Evolutionary conservation across 495 filamentous ascomycete genomes (phyloP).

Genomic region (Pyrenula massariospora): DNA sequence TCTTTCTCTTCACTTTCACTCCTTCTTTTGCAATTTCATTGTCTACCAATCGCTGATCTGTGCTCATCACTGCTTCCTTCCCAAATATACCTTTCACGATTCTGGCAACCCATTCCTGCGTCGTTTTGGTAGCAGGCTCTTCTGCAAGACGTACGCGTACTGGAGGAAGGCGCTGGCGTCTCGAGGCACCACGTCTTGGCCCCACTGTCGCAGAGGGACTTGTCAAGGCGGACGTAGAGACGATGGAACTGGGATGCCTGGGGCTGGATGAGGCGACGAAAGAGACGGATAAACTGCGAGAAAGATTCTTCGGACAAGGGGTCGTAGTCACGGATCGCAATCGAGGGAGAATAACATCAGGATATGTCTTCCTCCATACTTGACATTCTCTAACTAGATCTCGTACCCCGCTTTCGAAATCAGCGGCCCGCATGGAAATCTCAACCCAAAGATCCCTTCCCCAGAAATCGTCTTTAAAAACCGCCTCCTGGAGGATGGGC

Average conservation of each 20-base stretch:
- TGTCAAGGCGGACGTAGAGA: neutral
- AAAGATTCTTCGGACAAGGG: neutral
- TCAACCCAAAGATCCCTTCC: slow-evolving; percentile 42
- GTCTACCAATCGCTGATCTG: neutral
- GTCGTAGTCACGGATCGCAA: neutral
- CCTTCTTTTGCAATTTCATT: slow-evolving; percentile 51
- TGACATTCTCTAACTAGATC: slow-evolving; percentile 41
- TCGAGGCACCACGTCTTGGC: neutral
- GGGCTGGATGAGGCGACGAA: neutral
- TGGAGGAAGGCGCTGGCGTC: neutral
- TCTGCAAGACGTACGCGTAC: neutral
- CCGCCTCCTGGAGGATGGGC: slow-evolving; percentile 36
- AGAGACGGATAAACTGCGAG: neutral
- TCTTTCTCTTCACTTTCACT: slow-evolving; percentile 38
- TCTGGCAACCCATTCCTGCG: neutral
- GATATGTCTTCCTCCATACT: slow-evolving; percentile 20
- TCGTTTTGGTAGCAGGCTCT: neutral
- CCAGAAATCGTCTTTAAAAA: slow-evolving; percentile 45
- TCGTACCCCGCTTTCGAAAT: slow-evolving; percentile 38
- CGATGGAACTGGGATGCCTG: too few relatives aligned
- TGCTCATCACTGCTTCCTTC: too few relatives aligned
- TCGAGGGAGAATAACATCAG: neutral
- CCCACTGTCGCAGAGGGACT: neutral
- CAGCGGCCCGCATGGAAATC: slow-evolving; percentile 38
- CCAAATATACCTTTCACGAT: too few relatives aligned